Percentiles rank a stretch among this genome's conserved stretches.
These are phyloP conservation scores for Amphirosellinia nigrospora DNA, from an alignment of 495 filamentous ascomycete species.

Conservation along the genomic window DNA sequence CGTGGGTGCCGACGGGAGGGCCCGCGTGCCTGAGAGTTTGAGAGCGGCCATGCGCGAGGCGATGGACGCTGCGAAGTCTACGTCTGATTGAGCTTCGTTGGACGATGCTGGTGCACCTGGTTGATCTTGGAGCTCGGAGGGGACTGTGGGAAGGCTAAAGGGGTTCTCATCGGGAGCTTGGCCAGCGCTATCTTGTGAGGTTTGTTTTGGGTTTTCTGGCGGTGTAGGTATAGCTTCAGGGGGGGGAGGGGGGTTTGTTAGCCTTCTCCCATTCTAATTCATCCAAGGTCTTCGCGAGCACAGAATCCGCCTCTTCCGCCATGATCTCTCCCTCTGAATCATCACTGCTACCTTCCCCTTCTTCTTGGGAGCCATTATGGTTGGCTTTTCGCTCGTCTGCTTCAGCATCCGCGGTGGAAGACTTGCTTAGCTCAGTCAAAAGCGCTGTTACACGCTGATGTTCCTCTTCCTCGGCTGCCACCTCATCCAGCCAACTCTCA, in stretches of 20 bases:
- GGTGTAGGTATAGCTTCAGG: conserved; percentile 18
- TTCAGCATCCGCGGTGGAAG: conserved; percentile 8
- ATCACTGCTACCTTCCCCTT: conserved; percentile 27
- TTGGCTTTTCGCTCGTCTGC: neutral
- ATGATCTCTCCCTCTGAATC: conserved; percentile 52
- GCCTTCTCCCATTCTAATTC: conserved; percentile 42
- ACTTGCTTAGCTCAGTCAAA: conserved; percentile 33
- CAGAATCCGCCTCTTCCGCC: conserved; percentile 37
- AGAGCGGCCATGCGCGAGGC: conserved; percentile 50
- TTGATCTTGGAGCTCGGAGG: conserved; percentile 39
- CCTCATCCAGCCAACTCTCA: conserved; percentile 35
- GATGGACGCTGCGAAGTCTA: conserved; percentile 48
- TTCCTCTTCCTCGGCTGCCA: conserved; percentile 38
- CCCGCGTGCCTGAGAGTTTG: conserved; percentile 32
- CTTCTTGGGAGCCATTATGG: conserved; percentile 20
- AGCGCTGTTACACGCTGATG: conserved; percentile 35
- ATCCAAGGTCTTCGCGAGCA: conserved; percentile 46
- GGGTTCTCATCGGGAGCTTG: conserved; percentile 10
- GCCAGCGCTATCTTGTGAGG: neutral
- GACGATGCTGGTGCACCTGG: conserved; percentile 17
- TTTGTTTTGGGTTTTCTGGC: conserved; percentile 17
- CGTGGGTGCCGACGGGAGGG: conserved; percentile 34
- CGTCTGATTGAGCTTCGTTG: conserved; percentile 23
- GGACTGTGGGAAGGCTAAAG: conserved; percentile 46
- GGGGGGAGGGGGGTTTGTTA: conserved; percentile 24